Evolutionary conservation across 2,329 filamentous ascomycete species (phyloP).

Genomic region (Saccharata proteae): DNA sequence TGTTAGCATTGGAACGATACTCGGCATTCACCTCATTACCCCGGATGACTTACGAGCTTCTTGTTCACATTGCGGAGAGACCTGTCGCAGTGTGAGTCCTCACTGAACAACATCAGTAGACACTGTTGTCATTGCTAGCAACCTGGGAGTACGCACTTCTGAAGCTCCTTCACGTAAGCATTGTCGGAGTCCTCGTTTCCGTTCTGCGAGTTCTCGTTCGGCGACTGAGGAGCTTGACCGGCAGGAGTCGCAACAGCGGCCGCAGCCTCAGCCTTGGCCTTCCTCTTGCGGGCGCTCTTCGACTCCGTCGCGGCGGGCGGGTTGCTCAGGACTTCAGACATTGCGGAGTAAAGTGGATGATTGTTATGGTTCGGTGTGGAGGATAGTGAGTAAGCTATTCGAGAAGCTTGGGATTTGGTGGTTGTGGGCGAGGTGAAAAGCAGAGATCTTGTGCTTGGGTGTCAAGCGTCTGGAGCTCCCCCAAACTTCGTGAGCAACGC

Average conservation of each 20-base stretch:
- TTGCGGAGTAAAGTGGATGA: too few species aligned
- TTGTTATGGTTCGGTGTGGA: too few species aligned
- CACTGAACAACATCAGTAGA: neutral
- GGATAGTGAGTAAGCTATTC: too few species aligned
- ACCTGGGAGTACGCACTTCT: slow-evolving; percentile 60
- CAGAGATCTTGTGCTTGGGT: too few species aligned
- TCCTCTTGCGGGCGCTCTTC: slow-evolving; percentile 43
- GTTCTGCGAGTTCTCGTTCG: slow-evolving; percentile 27
- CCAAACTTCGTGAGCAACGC: too few species aligned
- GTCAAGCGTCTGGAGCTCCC: too few species aligned
- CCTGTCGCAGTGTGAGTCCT: too few species aligned
- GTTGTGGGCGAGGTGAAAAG: too few species aligned
- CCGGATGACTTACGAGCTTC: slow-evolving; percentile 61
- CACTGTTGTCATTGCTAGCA: neutral
- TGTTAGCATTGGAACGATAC: slow-evolving; percentile 13
- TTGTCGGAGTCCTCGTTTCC: slow-evolving; percentile 56
- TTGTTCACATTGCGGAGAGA: slow-evolving; percentile 86
- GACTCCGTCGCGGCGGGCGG: slow-evolving; percentile 42
- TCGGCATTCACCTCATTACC: neutral
- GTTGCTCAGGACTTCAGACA: slow-evolving; percentile 50
- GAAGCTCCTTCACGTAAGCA: slow-evolving; percentile 73
- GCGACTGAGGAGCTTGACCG: slow-evolving; percentile 15
- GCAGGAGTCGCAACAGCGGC: slow-evolving; percentile 17
- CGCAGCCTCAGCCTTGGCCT: slow-evolving; percentile 31
- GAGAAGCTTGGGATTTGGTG: too few species aligned